Base-by-base conservation (phyloP, 2,329 filamentous ascomycete species). In the Elsinoe australis region DNA sequence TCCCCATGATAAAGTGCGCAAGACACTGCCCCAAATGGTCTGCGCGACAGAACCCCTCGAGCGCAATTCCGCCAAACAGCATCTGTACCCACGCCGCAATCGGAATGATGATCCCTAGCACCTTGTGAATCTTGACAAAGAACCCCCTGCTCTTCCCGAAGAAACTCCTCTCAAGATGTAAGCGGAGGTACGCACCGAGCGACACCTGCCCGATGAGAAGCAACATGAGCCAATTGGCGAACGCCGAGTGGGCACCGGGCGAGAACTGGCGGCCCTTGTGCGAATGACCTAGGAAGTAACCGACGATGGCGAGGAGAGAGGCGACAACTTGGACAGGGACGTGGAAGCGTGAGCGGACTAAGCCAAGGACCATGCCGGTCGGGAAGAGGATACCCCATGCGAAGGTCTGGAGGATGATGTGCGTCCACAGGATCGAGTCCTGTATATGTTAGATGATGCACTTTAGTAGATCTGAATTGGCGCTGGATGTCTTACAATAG, bases 1-100 rank as follows among this genome's bases (percentile, higher is more conserved):
- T 84, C 35, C 92, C 92, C 92, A 98, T 98, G 66, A 96, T 98
- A 67, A 96, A 98, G 66, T 98, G 92, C 1, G 92, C 92, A 33
- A 86, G 70, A 67, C 92, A 98, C 66, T 98, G 92, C 24, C 89
- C 90, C 1, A 88, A 65, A 61, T 98, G 90, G 50, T 96, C 89
- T 47, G 76, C 87, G 56, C 87, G 85, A 65, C 92, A 98, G 71
- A 95, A 96, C 17, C 92, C 92, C 49, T 95, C 73, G 3, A 85
- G 76, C 0, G 90, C 90, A 60, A 98, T 95, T 31, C 88, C 92
- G 44, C 92, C 92, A 65, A 98, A 95, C 5, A 98, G 64, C 81
- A 98, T 94, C 71, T 98, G 92, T 4, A 82, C 75, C 92, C 92
- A 98, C 19, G 84, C 79, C 1, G 88, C 74, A 2, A 96, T 68